Base-by-base conservation (phyloP, 139 green algal genomes). In the Chlamydomonas sp. region DNA sequence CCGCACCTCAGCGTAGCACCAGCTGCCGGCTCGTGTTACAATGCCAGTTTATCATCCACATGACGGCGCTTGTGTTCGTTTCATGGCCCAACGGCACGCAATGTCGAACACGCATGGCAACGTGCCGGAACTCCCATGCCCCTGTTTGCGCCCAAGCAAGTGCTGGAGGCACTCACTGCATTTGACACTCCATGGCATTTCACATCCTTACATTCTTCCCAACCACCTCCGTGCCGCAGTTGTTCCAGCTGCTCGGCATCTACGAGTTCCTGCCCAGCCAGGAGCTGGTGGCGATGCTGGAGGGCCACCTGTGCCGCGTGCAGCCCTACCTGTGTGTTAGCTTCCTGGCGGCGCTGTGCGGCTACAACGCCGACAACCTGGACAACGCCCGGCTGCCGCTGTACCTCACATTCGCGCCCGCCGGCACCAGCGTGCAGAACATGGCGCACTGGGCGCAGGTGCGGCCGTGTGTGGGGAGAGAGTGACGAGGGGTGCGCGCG, bases 381-480 rank as follows among this genome's bases (percentile, higher is more conserved):
- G 85, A 92, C 75, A 79, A 66, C 63, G 61, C n/a, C 71, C 84
- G 85, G 3, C 81, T 95, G 61, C 89, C 93, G 0, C 61, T 88
- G 3, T 94, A 93, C 78, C 80, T 95, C 0, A 78, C 62, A 15
- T 94, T 90, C 89, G 94, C 93, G 3, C 93, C 93, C 17, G 85
- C 87, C 1, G 93, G 93, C 31, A 94, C 89, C 9, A 90, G 77
- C 73, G 93, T 93, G 17, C 89, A 92, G 75, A 94, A 94, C 91
- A 93, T 95, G 91, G 92, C 91, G 58, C 91, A 95, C 75, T 95
- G 92, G 92, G 84, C 88, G 5, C 91, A 93, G 85, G 91, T 91
- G 73, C 7, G 71, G 1, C 57, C 8, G 63, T 12, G 14, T 69
- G 77, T 5, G 60, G 77, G 62, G 78, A 17, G 16, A 60, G 57